Percentiles rank a stretch among this genome's conserved stretches.
phyloP scores from a whole-genome alignment of 257 asterid species.

The Ilex asprella region DNA sequence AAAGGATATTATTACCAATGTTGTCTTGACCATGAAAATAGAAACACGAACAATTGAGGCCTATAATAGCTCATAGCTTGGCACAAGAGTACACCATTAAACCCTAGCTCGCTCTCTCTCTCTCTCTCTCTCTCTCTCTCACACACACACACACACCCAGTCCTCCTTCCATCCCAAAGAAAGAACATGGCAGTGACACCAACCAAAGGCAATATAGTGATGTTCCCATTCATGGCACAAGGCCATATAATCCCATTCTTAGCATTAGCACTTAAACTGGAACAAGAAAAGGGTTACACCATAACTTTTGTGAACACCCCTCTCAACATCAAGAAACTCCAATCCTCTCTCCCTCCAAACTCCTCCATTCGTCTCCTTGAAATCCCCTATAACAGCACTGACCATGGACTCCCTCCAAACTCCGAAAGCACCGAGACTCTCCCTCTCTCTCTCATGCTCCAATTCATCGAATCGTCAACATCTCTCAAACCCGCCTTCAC shows the following conservation, averaged over 20 bases:
- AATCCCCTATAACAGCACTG: conserved; percentile 44
- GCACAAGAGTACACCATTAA: too few species aligned
- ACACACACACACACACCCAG: too few species aligned
- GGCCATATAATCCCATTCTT: conserved; percentile 24
- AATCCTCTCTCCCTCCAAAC: conserved; percentile 15
- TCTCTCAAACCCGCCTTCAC: conserved; percentile 29
- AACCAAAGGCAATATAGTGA: conserved; percentile 9
- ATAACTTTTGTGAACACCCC: conserved; percentile 31
- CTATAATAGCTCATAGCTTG: too few species aligned
- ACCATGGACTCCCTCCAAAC: conserved; percentile 47
- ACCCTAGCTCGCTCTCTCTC: too few species aligned
- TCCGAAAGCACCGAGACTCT: conserved; percentile 39
- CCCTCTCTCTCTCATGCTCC: conserved; percentile 29
- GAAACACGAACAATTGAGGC: too few species aligned
- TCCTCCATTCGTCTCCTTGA: conserved; percentile 31
- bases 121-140: too few species aligned
- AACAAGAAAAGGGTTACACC: conserved; percentile 3
- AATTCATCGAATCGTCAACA: conserved; percentile 31
- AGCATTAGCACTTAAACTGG: conserved; percentile 12
- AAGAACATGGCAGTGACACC: conserved; percentile 1
- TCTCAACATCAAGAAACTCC: conserved; percentile 44
- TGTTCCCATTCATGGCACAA: conserved; percentile 27
- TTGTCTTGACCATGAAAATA: too few species aligned
- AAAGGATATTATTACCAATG: too few species aligned
- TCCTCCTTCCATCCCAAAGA: background rate